A percentile compares a stretch with the other conserved stretches of the same genome.
Conservation (phyloP, 2,329 filamentous ascomycete genomes). For the Zymoseptoria crescenta region DNA sequence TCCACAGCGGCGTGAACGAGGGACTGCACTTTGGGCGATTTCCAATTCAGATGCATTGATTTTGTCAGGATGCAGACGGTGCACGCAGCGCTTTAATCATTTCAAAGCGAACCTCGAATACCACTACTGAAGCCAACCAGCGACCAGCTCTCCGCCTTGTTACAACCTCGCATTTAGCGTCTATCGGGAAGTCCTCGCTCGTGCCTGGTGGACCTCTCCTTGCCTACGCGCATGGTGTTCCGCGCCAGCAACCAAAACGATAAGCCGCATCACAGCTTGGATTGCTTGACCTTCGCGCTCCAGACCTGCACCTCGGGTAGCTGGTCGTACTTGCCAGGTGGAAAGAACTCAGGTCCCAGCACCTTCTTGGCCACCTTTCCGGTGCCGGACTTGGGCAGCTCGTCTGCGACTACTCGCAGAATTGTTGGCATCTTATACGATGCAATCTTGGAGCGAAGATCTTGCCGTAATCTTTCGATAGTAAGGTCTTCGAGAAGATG, state of each 20-base stretch:
- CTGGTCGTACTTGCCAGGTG: conserved; percentile 14
- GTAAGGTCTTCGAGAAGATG: conserved; percentile 23
- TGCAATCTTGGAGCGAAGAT: conserved; percentile 39
- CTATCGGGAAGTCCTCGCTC: conserved; percentile 4
- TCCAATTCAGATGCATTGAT: conserved; percentile 1
- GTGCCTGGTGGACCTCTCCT: neutral
- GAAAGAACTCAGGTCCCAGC: conserved; percentile 27
- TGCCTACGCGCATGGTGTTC: neutral
- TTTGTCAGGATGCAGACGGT: neutral
- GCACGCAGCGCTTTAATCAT: neutral
- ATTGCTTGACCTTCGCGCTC: conserved; percentile 6
- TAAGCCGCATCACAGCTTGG: conserved; percentile 12
- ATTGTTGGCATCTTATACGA: conserved; percentile 45
- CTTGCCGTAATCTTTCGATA: conserved; percentile 36
- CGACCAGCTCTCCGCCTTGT: neutral
- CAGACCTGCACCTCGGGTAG: conserved; percentile 23
- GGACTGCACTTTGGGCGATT: neutral
- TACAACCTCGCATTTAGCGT: neutral
- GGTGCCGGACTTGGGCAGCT: conserved; percentile 43
- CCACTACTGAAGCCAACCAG: neutral
- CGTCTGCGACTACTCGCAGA: conserved; percentile 37
- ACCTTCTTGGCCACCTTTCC: conserved; percentile 46
- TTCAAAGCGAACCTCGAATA: neutral
- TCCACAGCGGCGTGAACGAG: conserved; percentile 16
- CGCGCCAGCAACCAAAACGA: neutral